A percentile compares a stretch with the other conserved stretches of the same genome.
Evolutionary conservation across 768 basidiomycete species (phyloP).

Genomic region (Xerocomellus dryophilus): DNA sequence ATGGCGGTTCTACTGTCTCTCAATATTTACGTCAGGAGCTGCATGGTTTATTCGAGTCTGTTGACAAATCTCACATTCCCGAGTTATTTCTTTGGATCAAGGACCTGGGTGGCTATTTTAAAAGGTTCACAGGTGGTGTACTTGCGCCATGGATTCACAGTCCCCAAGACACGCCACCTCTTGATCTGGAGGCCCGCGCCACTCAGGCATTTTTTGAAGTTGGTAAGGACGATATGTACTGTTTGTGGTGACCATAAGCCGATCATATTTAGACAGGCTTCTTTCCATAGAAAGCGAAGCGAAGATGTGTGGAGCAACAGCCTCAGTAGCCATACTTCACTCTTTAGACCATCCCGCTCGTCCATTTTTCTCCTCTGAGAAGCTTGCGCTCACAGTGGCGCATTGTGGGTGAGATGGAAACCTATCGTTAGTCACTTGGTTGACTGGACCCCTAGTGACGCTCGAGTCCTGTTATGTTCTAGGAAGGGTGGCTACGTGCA

Average conservation of each 20-base stretch:
- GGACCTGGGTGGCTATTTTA: conserved; percentile 86
- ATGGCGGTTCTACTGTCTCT: conserved; percentile 89
- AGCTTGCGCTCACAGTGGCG: conserved; percentile 79
- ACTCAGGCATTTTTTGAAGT: conserved; percentile 88
- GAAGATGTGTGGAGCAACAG: conserved; percentile 82
- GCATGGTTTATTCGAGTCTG: conserved; percentile 81
- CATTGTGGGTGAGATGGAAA: conserved; percentile 74
- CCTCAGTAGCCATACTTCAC: conserved; percentile 88
- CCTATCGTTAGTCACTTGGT: background rate
- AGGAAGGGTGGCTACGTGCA: conserved; percentile 68
- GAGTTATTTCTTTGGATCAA: conserved; percentile 76
- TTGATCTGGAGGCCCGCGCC: conserved; percentile 83
- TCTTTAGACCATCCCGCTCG: conserved; percentile 76
- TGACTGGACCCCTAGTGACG: conserved; percentile 58
- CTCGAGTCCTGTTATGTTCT: conserved; percentile 79
- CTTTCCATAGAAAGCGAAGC: conserved; percentile 67
- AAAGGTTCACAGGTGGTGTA: conserved; percentile 79
- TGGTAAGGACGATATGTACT: conserved; percentile 20
- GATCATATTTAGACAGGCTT: conserved; percentile 54
- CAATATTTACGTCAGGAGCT: conserved; percentile 82
- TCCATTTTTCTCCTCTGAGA: conserved; percentile 80
- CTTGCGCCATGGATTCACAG: conserved; percentile 61
- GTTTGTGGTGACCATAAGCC: conserved; percentile 1
- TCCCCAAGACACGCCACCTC: conserved; percentile 29
- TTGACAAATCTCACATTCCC: conserved; percentile 65